Conservation (phyloP, 163 green algal genomes). For the Volvox carteri region DNA sequence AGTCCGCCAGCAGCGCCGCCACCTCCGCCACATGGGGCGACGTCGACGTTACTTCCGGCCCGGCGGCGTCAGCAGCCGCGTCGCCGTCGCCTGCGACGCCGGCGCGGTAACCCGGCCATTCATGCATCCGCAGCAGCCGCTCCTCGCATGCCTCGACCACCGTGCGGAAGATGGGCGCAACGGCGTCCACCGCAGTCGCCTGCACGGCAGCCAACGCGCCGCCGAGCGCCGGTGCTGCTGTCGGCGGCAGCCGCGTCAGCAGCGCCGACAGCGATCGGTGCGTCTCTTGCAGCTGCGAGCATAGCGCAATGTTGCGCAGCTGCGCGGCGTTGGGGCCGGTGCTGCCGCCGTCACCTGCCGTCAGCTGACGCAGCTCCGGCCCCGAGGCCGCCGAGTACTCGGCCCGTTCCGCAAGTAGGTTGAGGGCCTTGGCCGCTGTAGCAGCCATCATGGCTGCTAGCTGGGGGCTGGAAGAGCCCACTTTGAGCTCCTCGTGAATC, state of each 20-base stretch:
- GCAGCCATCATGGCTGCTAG: conserved; percentile 78
- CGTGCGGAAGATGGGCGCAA: conserved; percentile 86
- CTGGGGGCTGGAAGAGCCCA: conserved; percentile 69
- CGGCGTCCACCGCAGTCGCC: conserved; percentile 71
- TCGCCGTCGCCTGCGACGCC: no score
- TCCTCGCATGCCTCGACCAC: conserved; percentile 86
- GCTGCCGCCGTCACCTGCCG: conserved; percentile 55
- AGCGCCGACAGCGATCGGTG: conserved; percentile 78
- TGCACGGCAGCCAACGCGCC: conserved; percentile 75
- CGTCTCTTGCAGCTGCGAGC: conserved; percentile 89
- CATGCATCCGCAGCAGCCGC: conserved; percentile 85
- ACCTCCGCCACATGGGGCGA: conserved; percentile 84
- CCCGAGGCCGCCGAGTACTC: conserved; percentile 81
- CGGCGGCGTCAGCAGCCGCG: no score
- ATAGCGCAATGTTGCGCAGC: conserved; percentile 90
- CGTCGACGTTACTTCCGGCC: conserved; percentile 62
- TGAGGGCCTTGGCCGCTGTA: conserved; percentile 80
- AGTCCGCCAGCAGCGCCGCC: conserved; percentile 76
- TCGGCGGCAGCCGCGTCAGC: conserved; percentile 76
- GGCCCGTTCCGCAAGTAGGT: conserved; percentile 80
- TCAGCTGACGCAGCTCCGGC: conserved; percentile 61
- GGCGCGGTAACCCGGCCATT: conserved; percentile 33
- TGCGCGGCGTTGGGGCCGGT: conserved; percentile 76
- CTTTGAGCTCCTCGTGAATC: conserved; percentile 93
- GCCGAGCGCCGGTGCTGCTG: conserved; percentile 72